Conservation (phyloP, 768 basidiomycete genomes). For the Chlorophyllum brunneum region DNA sequence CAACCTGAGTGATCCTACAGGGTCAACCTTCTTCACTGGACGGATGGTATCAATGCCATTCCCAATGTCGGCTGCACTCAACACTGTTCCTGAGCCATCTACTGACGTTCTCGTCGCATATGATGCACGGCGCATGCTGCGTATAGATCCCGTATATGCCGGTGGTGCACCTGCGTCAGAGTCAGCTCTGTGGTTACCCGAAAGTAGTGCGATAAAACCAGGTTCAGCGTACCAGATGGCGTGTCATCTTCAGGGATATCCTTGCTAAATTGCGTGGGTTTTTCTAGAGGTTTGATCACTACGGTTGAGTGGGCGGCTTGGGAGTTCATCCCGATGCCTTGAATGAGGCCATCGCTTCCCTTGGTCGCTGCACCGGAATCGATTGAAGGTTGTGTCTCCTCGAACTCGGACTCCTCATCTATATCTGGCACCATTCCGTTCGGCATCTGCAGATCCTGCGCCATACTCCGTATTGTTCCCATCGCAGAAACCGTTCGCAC, state of each 20-base stretch:
- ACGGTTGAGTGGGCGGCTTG: slow-evolving; percentile 70
- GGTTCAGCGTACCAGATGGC: slow-evolving; percentile 33
- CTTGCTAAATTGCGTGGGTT: slow-evolving; percentile 23
- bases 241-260: slow-evolving; percentile 35
- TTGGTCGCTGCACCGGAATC: slow-evolving; percentile 63
- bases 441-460: slow-evolving; percentile 57
- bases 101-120: slow-evolving; percentile 70
- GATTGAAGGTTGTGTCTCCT: slow-evolving; percentile 45
- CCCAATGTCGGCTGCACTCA: slow-evolving; percentile 82
- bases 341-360: slow-evolving; percentile 51
- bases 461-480: slow-evolving; percentile 73
- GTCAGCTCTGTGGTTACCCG: too few species aligned
- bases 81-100: slow-evolving; percentile 63
- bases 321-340: slow-evolving; percentile 45
- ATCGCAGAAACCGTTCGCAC: slow-evolving; percentile 67
- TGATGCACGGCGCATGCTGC: slow-evolving; percentile 63
- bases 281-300: slow-evolving; percentile 48
- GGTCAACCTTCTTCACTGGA: slow-evolving; percentile 90
- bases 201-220: slow-evolving; percentile 21
- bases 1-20: slow-evolving; percentile 66
- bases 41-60: slow-evolving; percentile 87
- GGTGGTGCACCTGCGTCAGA: slow-evolving; percentile 53
- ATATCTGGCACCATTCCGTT: slow-evolving; percentile 44
- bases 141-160: slow-evolving; percentile 68
- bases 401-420: slow-evolving; percentile 45